Conservation (phyloP, 208 protist species). For the Trypanosoma cruzi region DNA sequence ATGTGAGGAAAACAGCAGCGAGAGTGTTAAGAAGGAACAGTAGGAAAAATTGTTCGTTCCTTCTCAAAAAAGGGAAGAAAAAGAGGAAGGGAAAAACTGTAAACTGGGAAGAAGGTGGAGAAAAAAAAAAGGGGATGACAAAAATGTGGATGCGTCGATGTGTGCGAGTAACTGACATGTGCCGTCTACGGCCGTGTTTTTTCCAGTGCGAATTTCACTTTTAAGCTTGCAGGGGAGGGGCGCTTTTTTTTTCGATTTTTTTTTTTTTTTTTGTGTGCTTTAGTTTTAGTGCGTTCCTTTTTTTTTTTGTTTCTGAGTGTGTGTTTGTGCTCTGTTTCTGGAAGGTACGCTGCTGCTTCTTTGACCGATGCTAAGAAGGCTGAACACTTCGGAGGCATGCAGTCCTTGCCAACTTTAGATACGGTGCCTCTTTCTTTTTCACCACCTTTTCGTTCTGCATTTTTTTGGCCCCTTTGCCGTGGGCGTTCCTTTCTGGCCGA, state of each 20-base stretch:
- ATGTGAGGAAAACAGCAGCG: background rate
- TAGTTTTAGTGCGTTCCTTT: background rate
- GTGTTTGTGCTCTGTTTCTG: background rate
- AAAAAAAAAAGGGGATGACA: conserved; percentile 6
- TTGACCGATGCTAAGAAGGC: background rate
- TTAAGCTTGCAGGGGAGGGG: background rate
- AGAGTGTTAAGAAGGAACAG: background rate
- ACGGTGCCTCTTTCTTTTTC: background rate
- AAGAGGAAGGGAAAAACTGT: background rate
- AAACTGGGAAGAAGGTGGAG: background rate
- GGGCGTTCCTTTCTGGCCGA: background rate
- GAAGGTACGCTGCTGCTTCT: background rate
- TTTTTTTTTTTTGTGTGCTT: background rate
- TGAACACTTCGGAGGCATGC: background rate
- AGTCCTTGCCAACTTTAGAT: background rate
- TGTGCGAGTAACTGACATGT: background rate
- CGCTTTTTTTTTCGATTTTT: no score
- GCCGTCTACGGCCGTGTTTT: background rate
- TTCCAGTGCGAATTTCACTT: background rate
- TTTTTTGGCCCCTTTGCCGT: background rate
- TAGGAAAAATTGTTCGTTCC: no score
- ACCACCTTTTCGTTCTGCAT: background rate
- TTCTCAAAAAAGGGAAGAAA: background rate
- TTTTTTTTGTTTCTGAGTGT: background rate
- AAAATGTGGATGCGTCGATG: background rate